phyloP scores from a whole-genome alignment of 257 asterid species.

The Nicotiana undulata region DNA sequence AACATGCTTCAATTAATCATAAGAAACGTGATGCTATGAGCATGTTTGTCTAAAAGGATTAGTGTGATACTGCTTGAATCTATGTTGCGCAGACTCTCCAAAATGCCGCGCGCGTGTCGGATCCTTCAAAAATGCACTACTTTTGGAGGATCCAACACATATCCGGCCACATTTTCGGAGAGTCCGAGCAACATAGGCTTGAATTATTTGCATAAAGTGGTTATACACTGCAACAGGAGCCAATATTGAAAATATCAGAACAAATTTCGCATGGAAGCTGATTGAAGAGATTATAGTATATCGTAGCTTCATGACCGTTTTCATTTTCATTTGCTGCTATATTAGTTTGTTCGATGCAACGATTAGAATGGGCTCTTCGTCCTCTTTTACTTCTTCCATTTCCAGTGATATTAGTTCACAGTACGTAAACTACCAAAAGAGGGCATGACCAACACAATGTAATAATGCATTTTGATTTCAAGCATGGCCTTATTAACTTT shows the following conservation, averaged over 20 bases:
- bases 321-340: background rate
- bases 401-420: background rate
- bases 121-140: too few species aligned
- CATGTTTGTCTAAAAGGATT: background rate
- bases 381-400: background rate
- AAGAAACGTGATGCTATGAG: background rate
- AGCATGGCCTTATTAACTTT: background rate
- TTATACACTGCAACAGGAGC: background rate
- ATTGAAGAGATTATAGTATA: background rate
- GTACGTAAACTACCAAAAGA: background rate
- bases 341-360: background rate
- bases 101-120: too few species aligned
- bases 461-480: background rate
- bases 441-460: background rate
- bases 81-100: too few species aligned
- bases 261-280: background rate
- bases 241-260: background rate
- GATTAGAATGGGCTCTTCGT: background rate
- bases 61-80: background rate
- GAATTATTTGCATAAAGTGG: background rate
- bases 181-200: too few species aligned
- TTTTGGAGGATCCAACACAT: too few species aligned
- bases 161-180: too few species aligned
- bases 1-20: background rate
- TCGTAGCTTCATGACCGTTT: background rate